Evolutionary conservation across 441 rosid species (phyloP).

Genomic region (Syzygium malaccense): DNA sequence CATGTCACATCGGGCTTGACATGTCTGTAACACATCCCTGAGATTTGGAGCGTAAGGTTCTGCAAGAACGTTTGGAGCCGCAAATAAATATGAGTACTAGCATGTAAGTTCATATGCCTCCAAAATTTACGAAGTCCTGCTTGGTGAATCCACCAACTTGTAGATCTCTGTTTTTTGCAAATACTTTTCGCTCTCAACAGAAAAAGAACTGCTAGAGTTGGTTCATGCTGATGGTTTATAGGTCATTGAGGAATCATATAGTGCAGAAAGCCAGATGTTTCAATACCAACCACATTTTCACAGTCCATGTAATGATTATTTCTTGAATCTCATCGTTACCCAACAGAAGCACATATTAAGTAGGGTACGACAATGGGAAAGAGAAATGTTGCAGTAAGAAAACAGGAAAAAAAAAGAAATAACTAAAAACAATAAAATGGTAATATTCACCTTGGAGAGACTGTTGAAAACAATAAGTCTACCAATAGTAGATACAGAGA

Average conservation of each 20-base stretch:
- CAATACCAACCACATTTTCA: not conserved
- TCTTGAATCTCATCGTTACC: not conserved
- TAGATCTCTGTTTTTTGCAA: not conserved
- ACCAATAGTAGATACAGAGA: not conserved
- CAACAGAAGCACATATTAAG: not conserved
- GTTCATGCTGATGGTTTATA: not conserved
- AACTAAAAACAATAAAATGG: not conserved
- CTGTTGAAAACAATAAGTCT: not conserved
- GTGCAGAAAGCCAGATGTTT: not conserved
- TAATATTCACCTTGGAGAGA: not conserved
- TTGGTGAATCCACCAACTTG: not conserved
- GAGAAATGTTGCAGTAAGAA: not conserved
- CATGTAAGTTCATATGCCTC: not conserved
- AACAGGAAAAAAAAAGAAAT: not conserved
- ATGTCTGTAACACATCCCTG: not conserved
- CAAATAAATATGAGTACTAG: not conserved
- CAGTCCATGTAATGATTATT: not conserved
- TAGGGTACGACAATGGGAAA: not conserved
- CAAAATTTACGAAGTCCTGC: not conserved
- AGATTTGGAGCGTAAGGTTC: not conserved
- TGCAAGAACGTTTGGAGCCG: not conserved
- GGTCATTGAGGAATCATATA: not conserved
- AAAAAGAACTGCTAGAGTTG: not conserved
- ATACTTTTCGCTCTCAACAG: not conserved
- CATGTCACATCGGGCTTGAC: not conserved